A percentile compares a stretch with the other conserved stretches of the same genome.
Conservation (phyloP, 306 rosid species). For the Astragalus membranaceus region DNA sequence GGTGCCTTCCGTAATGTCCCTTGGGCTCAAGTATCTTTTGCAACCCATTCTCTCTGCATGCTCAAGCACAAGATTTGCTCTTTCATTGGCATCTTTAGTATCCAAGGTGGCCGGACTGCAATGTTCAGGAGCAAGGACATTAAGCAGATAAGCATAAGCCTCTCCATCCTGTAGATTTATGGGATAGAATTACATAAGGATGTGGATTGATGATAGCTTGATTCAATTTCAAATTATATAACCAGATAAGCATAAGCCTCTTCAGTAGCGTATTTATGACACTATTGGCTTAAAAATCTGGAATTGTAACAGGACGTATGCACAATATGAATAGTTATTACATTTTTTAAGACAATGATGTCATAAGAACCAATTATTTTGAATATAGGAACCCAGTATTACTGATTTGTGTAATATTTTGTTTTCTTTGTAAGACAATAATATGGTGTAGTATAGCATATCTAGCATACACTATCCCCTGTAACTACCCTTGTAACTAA, state of each 20-base stretch:
- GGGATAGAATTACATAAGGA: constrained; percentile 7
- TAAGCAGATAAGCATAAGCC: constrained; percentile 91
- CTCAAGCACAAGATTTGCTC: constrained; percentile 78
- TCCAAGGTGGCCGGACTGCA: constrained; percentile 77
- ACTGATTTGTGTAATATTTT: too few species aligned
- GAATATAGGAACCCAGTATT: too few species aligned
- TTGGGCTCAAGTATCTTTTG: constrained; percentile 75
- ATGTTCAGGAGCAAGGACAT: constrained; percentile 92
- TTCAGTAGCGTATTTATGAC: too few species aligned
- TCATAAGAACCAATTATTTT: too few species aligned
- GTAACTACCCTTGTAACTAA: too few species aligned
- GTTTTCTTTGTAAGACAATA: too few species aligned
- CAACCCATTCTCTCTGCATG: constrained; percentile 97
- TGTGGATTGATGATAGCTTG: constrained; percentile 3
- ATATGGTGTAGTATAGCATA: too few species aligned
- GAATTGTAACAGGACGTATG: not conserved
- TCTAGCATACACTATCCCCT: too few species aligned
- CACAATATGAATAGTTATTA: too few species aligned
- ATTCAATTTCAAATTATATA: not conserved
- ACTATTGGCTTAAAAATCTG: not conserved
- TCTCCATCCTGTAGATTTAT: constrained; percentile 65
- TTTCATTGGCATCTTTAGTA: constrained; percentile 53
- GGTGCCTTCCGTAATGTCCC: constrained; percentile 80
- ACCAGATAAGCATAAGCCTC: not conserved
- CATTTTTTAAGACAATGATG: too few species aligned